A percentile compares a stretch with the other conserved stretches of the same genome.
phyloP scores from a whole-genome alignment of 108 stramenopile species.

The Nannochloropsis gaditana region DNA sequence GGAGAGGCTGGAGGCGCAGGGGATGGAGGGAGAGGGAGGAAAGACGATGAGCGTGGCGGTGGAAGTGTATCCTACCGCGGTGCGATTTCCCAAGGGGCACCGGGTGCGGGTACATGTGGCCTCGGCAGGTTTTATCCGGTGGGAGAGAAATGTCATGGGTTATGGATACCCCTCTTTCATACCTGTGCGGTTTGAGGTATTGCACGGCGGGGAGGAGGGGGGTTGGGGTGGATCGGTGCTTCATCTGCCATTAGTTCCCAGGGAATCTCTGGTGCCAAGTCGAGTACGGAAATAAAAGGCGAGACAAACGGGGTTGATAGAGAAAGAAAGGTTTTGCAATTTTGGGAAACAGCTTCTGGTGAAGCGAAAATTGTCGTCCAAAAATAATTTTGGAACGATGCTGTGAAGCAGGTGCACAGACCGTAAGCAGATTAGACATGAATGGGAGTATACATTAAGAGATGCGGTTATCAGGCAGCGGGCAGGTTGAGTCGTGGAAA shows the following conservation, averaged over 20 bases:
- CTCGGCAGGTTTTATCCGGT: not conserved
- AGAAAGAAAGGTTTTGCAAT: not conserved
- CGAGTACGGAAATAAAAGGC: not conserved
- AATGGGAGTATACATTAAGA: too few species aligned
- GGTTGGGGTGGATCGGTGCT: not conserved
- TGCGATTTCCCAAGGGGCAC: not conserved
- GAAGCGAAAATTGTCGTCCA: too few species aligned
- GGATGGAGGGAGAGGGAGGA: not conserved
- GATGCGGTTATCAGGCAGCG: too few species aligned
- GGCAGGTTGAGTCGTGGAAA: too few species aligned
- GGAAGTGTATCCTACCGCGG: not conserved
- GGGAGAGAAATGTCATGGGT: not conserved
- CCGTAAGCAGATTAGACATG: too few species aligned
- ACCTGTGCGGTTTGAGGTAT: not conserved
- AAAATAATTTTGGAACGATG: too few species aligned
- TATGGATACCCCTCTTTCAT: conserved; percentile 14
- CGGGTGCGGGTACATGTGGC: not conserved
- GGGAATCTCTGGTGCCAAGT: not conserved
- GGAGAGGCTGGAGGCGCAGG: not conserved
- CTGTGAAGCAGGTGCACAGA: too few species aligned
- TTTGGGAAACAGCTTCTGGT: not conserved
- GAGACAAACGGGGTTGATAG: not conserved
- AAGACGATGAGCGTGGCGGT: not conserved
- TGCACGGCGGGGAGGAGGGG: not conserved
- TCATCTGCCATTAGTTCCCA: not conserved